Evolutionary conservation across 306 rosid species (phyloP).

Genomic region (Dalbergia cultrata): DNA sequence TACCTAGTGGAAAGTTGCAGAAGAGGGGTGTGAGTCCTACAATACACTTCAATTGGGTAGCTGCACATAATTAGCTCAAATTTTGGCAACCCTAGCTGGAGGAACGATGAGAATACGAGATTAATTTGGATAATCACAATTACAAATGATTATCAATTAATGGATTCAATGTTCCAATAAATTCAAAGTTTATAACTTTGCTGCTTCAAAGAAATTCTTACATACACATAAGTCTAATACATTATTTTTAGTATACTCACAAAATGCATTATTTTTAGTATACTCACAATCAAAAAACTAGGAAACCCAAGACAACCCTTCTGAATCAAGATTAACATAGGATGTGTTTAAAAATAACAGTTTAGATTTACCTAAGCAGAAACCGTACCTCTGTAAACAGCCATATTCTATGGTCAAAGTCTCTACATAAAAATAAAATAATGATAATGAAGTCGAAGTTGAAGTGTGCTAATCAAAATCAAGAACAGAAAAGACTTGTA

Average conservation of each 20-base stretch:
- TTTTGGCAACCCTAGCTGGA: neutral
- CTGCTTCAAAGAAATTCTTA: too few relatives aligned
- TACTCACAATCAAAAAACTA: too few relatives aligned
- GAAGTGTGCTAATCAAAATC: constrained; percentile 28
- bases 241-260: too few relatives aligned
- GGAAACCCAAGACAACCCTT: neutral
- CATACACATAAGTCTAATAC: too few relatives aligned
- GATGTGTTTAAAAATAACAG: neutral
- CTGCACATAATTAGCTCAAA: too few relatives aligned
- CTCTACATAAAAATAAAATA: constrained; percentile 22
- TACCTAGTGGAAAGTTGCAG: too few relatives aligned
- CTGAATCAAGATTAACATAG: neutral
- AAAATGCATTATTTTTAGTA: too few relatives aligned
- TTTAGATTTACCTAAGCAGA: constrained; percentile 8
- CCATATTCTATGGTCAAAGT: constrained; percentile 12
- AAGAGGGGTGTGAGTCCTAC: too few relatives aligned
- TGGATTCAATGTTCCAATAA: too few relatives aligned
- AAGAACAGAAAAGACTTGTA: constrained; percentile 20
- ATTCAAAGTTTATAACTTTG: too few relatives aligned
- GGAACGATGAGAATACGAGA: neutral
- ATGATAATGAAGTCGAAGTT: neutral
- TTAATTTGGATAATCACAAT: constrained; percentile 2
- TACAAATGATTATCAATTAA: constrained; percentile 13
- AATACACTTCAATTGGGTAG: too few relatives aligned
- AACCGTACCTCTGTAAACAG: constrained; percentile 34